Percentiles rank a stretch among this genome's conserved stretches.
Conservation (phyloP, 140 eudicot species). For the Senecio squalidus region DNA sequence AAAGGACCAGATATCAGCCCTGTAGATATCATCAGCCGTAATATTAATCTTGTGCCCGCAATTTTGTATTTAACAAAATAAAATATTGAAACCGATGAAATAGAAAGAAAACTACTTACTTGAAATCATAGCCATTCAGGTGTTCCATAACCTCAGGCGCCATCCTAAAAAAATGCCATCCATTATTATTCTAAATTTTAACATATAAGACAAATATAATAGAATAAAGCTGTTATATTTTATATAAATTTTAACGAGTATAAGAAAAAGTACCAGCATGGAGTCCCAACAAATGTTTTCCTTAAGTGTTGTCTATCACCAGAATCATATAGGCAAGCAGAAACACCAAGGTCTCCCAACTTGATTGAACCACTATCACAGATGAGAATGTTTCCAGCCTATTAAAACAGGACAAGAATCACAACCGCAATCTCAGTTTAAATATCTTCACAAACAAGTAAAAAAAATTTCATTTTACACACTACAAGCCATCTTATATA, state of each 20-base stretch:
- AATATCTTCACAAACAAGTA: too few species aligned
- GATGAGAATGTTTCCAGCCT: slow-evolving; percentile 87
- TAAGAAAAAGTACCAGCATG: slow-evolving; percentile 67
- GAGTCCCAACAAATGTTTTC: slow-evolving; percentile 86
- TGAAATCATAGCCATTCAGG: slow-evolving; percentile 84
- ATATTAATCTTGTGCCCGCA: neutral
- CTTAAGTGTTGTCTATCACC: slow-evolving; percentile 72
- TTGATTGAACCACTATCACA: slow-evolving; percentile 63
- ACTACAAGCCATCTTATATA: too few species aligned
- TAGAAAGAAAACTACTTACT: slow-evolving; percentile 38
- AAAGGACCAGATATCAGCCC: slow-evolving; percentile 99
- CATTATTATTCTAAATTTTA: too few species aligned
- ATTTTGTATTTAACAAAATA: neutral
- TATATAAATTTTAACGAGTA: too few species aligned
- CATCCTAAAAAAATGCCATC: slow-evolving; percentile 79
- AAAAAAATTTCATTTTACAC: too few species aligned
- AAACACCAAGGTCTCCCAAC: slow-evolving; percentile 90
- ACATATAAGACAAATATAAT: too few species aligned
- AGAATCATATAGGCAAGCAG: slow-evolving; percentile 85
- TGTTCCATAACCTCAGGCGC: slow-evolving; percentile 99
- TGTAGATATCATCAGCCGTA: slow-evolving; percentile 25
- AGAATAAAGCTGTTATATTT: too few species aligned
- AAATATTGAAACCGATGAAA: neutral
- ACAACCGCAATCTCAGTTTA: too few species aligned
- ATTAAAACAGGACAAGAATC: too few species aligned